These are phyloP conservation scores for Tolypocladium capitatum DNA, from an alignment of 2,329 filamentous ascomycete species.

Conservation along the genomic window DNA sequence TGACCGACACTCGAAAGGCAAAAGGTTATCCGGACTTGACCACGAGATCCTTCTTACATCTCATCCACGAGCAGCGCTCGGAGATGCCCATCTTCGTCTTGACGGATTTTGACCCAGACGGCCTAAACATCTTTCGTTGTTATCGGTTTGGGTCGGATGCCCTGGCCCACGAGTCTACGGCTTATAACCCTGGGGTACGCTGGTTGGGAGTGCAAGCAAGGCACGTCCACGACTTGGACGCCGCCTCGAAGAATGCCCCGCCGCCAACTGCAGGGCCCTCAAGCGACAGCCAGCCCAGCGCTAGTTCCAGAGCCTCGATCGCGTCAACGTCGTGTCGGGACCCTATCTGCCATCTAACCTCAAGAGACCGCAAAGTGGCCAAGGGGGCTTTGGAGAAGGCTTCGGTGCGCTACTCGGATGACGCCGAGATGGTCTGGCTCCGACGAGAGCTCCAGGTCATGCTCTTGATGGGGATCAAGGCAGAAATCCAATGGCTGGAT, in stretches of 20 bases:
- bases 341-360: conserved; percentile 28
- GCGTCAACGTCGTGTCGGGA: conserved; percentile 15
- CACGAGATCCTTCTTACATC: conserved; percentile 51
- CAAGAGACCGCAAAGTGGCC: conserved; percentile 46
- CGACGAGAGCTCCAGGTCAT: conserved; percentile 53
- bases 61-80: conserved; percentile 33
- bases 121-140: conserved; percentile 58
- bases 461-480: conserved; percentile 61
- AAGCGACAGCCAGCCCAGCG: conserved; percentile 3
- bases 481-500: conserved; percentile 63
- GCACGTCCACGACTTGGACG: conserved; percentile 19
- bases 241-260: not conserved
- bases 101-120: conserved; percentile 66
- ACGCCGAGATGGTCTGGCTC: conserved; percentile 24
- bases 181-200: conserved; percentile 34
- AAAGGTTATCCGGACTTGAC: conserved; percentile 73
- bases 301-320: conserved; percentile 6
- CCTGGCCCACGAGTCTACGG: conserved; percentile 44
- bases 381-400: conserved; percentile 35
- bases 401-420: conserved; percentile 11
- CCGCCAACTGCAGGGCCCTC: not conserved
- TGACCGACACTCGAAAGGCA: conserved; percentile 32
- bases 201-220: conserved; percentile 50
- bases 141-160: conserved; percentile 58
- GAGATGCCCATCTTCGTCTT: conserved; percentile 47